A percentile compares a stretch with the other conserved stretches of the same genome.
These are phyloP conservation scores for Acanthamoeba castellanii DNA, from an alignment of 208 protist genomes.

Conservation along the genomic window DNA sequence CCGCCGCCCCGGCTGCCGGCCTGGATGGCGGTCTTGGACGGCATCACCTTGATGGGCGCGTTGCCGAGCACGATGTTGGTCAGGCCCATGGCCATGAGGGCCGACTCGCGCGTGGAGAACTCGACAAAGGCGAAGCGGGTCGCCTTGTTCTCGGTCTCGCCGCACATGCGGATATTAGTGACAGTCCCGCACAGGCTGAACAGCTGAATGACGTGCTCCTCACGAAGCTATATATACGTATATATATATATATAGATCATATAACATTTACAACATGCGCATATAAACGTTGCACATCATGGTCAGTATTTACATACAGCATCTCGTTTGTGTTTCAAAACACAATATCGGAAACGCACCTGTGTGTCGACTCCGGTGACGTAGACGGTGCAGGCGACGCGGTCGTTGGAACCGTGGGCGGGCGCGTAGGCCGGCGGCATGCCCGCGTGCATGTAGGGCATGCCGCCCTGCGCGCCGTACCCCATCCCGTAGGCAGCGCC, in stretches of 20 bases:
- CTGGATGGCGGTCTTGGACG: slow-evolving; percentile 65
- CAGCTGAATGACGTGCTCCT: slow-evolving; percentile 66
- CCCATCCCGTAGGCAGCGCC: not conserved
- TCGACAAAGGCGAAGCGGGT: slow-evolving; percentile 71
- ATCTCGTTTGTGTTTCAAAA: too few species aligned
- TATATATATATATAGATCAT: not conserved
- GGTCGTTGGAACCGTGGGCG: not conserved
- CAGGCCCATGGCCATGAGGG: slow-evolving; percentile 36
- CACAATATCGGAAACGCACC: not conserved
- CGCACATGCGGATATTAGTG: slow-evolving; percentile 36
- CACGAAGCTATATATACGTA: not conserved
- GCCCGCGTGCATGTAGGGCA: not conserved
- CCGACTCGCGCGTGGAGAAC: slow-evolving; percentile 55
- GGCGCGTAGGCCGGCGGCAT: not conserved
- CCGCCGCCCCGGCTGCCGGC: not conserved
- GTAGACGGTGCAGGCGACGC: slow-evolving; percentile 49
- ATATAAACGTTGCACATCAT: not conserved
- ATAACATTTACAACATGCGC: not conserved
- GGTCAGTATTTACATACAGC: too few species aligned
- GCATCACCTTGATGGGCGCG: slow-evolving; percentile 52
- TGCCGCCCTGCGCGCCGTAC: not conserved
- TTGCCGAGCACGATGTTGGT: slow-evolving; percentile 27
- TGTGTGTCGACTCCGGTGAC: slow-evolving; percentile 42
- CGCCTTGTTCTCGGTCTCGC: slow-evolving; percentile 4
- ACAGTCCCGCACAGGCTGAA: slow-evolving; percentile 65